phyloP scores from a whole-genome alignment of 2,329 filamentous ascomycete species.

The Fusarium tanahbumbuense region DNA sequence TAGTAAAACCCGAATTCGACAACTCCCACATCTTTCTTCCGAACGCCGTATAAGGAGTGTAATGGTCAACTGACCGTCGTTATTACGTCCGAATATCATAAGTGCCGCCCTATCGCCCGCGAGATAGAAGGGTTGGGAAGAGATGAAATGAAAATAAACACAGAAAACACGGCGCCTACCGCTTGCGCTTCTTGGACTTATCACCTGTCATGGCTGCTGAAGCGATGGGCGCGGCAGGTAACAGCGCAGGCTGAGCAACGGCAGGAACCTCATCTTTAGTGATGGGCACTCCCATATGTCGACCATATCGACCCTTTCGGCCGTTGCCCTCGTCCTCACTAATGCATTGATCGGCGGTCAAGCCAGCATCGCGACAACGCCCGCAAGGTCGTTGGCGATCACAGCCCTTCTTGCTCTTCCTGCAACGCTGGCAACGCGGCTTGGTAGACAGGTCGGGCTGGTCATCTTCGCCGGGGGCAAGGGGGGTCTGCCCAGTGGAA shows the following conservation, averaged over 20 bases:
- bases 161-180: constrained; percentile 52
- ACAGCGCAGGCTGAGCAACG: constrained; percentile 53
- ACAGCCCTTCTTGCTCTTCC: constrained; percentile 99
- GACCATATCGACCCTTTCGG: constrained; percentile 89
- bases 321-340: constrained; percentile 98
- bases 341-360: constrained; percentile 92
- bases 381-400: constrained; percentile 96
- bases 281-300: constrained; percentile 75
- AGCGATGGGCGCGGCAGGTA: constrained; percentile 59
- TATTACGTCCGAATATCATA: constrained; percentile 52
- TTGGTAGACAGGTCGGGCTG: constrained; percentile 93
- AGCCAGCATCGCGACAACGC: constrained; percentile 94
- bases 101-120: constrained; percentile 40
- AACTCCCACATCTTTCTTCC: constrained; percentile 47
- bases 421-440: constrained; percentile 96
- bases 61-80: constrained; percentile 54
- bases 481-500: constrained; percentile 62
- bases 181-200: constrained; percentile 72
- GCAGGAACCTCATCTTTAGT: constrained; percentile 65
- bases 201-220: constrained; percentile 54
- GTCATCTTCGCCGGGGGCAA: constrained; percentile 80
- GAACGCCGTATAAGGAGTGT: constrained; percentile 55
- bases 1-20: constrained; percentile 36
- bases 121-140: constrained; percentile 37
- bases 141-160: constrained; percentile 5